Evolutionary conservation across 2,329 filamentous ascomycete species (phyloP), one percentile per base, ranked within the genome.

Genomic region (Diplodia corticola): DNA sequence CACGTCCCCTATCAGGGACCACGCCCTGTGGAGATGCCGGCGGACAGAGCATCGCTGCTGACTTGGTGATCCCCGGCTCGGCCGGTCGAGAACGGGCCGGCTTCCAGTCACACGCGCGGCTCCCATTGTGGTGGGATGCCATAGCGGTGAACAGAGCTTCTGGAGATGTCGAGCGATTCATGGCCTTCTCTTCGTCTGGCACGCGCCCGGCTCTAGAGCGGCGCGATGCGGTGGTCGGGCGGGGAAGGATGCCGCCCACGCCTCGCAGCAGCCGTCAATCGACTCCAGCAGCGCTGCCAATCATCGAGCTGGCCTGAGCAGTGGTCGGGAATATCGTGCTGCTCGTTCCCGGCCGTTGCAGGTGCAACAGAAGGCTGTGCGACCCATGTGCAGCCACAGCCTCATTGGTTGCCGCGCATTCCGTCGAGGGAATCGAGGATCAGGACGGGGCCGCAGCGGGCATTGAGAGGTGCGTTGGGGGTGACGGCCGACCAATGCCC

Each of bases 51-150:
- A 20, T 17, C n/a, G 55, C 46, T 60, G 55, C 55, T 60, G 37
- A 60, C 55, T 26, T 40, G 37, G 20, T 33, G 40, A 22, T 44
- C 35, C 24, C 57, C 49, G 57, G 57, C 57, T 61, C 57, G 57
- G 57, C 57, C 57, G 44, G 57, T 49, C 57, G 57, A 61, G 57
- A 61, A 61, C 57, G 57, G 57, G 57, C 57, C 57, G 44, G 57
- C n/a, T 61, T 10, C 55, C 28, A 61, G 44, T 61, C 57, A 61
- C 57, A 60, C 57, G 57, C 40, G 57, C 48, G 57, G 44, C 44
- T 12, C 49, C 57, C 57, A 61, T 37, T n/a, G 57, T 49, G 57
- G 57, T 49, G 40, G 57, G 22, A 48, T 49, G 15, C 6, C 57
- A 46, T 61, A 44, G 57, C 57, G 57, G 57, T 61, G 57, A 49